Evolutionary conservation across 2,329 filamentous ascomycete species (phyloP), one percentile per base, ranked within the genome.

Genomic region (Massarina eburnea): DNA sequence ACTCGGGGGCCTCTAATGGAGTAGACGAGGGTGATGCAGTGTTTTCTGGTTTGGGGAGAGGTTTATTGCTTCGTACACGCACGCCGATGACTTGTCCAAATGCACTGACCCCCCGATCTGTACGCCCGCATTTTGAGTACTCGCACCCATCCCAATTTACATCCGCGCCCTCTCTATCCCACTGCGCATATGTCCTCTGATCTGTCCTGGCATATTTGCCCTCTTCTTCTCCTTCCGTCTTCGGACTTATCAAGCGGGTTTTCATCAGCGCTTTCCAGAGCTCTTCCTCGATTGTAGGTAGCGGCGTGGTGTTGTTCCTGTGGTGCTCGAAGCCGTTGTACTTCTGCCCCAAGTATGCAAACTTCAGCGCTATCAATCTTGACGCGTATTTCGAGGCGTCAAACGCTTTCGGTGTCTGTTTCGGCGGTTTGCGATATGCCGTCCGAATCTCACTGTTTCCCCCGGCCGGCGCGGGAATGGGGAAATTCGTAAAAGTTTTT

Each of bases 251-350:
- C 50, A 99, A 76, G 42, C 87, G 82, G 4, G 88, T 83, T 70
- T 88, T 92, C 45, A 85, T 83, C 55, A 99, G 74, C 1, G 91
- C 94, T 71, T 91, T 91, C 89, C 91, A 99, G 39, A 99, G 68
- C 71, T 91, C 88, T 71, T 96, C 91, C 71, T 99, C 94, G 51
- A 99, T 88, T 0, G 91, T 91, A 4, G 92, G 85, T 51, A 89
- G 69, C 3, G 82, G 82, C 4, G 83, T 86, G 1, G 69, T 73
- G 49, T 87, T 86, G 55, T 83, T 83, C 48, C 80, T 79, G 63
- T 92, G 86, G 70, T 92, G 89, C 74, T 99, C 94, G 68, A 91
- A 95, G 1, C 94, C 94, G 70, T 94, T 92, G 71, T 97, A 99
- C 44, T 83, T 81, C 67, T 89, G 88, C 37, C 94, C 94, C 27